These are phyloP conservation scores for Saccharomyces hybrid DNA, from an alignment of 1,139 yeast species.

Conservation along the genomic window DNA sequence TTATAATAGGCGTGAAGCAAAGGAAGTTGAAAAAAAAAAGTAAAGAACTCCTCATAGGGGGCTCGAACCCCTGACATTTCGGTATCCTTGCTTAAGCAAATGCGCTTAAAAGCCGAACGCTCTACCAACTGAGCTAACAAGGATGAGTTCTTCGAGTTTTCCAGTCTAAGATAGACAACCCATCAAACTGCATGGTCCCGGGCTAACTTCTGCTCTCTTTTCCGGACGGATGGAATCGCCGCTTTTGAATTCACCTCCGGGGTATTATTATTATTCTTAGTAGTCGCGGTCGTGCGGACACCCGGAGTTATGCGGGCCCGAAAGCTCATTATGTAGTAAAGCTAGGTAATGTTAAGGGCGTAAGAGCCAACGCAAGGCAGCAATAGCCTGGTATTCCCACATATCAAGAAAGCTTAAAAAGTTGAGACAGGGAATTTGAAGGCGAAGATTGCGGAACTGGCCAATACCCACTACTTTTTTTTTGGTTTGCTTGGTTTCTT, in stretches of 20 bases:
- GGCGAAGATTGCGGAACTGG: not conserved
- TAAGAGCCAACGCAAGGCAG: not conserved
- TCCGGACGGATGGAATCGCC: not conserved
- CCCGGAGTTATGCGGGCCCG: not conserved
- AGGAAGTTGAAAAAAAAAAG: conserved; percentile 5
- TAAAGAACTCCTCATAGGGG: conserved; percentile 34
- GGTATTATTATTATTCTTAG: not conserved
- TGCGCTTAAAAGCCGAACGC: conserved; percentile 32
- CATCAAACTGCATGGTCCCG: not conserved
- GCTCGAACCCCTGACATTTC: conserved; percentile 37
- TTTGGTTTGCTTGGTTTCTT: not conserved
- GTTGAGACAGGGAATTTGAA: not conserved
- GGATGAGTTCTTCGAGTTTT: conserved; percentile 28
- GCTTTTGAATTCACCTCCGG: not conserved
- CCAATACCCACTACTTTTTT: not conserved
- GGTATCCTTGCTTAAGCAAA: conserved; percentile 28
- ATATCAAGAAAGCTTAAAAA: not conserved
- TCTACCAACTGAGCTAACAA: conserved; percentile 34
- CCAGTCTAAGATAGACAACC: no score
- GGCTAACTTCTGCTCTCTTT: not conserved
- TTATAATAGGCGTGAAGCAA: no score
- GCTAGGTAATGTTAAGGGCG: not conserved
- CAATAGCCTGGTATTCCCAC: not conserved
- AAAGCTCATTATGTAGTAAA: not conserved
- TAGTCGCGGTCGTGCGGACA: not conserved